phyloP scores from a whole-genome alignment of 2,329 filamentous ascomycete species.

The Acrocalymma vagum region DNA sequence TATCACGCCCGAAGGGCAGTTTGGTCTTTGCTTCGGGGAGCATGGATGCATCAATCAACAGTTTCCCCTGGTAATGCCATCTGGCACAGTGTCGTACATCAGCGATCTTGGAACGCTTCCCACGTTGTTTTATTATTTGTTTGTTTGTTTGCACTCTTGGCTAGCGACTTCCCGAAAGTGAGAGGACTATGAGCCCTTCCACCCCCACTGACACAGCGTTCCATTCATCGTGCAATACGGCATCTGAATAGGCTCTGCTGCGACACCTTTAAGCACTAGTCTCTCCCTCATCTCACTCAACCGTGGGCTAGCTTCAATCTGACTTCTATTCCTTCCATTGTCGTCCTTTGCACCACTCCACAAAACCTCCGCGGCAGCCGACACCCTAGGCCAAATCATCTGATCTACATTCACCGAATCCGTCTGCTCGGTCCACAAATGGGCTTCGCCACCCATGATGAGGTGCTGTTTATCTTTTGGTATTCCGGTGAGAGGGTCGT shows the following conservation, averaged over 20 bases:
- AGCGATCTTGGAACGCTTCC: too few relatives aligned
- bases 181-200: too few relatives aligned
- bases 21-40: too few relatives aligned
- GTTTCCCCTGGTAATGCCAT: too few relatives aligned
- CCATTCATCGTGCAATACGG: slow-evolving; percentile 73
- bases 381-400: slow-evolving; percentile 79
- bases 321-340: slow-evolving; percentile 73
- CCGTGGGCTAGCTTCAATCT: slow-evolving; percentile 73
- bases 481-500: slow-evolving; percentile 75
- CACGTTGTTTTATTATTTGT: too few relatives aligned
- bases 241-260: slow-evolving; percentile 74
- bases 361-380: slow-evolving; percentile 78
- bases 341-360: slow-evolving; percentile 78
- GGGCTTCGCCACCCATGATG: slow-evolving; percentile 82
- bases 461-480: slow-evolving; percentile 69
- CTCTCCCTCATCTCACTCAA: slow-evolving; percentile 80
- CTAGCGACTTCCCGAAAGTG: too few relatives aligned
- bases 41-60: too few relatives aligned
- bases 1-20: too few relatives aligned
- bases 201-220: slow-evolving; percentile 37
- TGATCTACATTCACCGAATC: slow-evolving; percentile 79
- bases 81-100: too few relatives aligned
- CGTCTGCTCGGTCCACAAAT: slow-evolving; percentile 81
- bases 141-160: too few relatives aligned
- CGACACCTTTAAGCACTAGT: slow-evolving; percentile 73